These are phyloP conservation scores for Podospora pseudoanserina DNA, from an alignment of 495 filamentous ascomycete genomes.

Conservation along the genomic window DNA sequence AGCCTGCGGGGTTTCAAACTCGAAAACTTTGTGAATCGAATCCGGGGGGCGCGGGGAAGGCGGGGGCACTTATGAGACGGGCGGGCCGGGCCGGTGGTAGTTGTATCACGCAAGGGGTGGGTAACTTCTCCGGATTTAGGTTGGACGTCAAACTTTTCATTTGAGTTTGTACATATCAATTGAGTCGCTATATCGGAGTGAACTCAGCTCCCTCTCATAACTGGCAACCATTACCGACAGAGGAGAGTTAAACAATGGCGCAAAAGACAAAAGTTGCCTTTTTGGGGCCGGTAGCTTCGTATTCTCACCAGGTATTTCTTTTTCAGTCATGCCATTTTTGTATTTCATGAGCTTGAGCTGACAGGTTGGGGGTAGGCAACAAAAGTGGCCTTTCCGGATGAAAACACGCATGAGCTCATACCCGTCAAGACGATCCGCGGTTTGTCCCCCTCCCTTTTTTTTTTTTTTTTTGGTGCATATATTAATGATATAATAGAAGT, in stretches of 20 bases:
- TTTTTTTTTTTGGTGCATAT: neutral
- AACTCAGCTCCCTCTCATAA: neutral
- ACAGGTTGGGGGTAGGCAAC: constrained; percentile 54
- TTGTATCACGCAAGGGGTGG: neutral
- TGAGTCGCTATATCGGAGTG: neutral
- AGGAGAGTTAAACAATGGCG: neutral
- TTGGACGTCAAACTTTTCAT: neutral
- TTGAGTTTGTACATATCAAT: neutral
- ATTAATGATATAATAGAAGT: constrained; percentile 50
- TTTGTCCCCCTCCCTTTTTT: constrained; percentile 24
- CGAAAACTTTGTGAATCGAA: neutral
- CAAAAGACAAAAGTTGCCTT: constrained; percentile 57
- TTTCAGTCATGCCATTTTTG: neutral
- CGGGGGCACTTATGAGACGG: neutral
- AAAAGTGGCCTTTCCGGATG: constrained; percentile 54
- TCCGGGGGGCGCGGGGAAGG: neutral
- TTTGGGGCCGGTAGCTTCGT: constrained; percentile 78
- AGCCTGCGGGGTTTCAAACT: neutral
- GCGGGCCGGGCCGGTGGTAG: too few relatives aligned
- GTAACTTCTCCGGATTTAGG: neutral
- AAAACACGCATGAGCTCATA: constrained; percentile 49
- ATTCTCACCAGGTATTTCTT: constrained; percentile 88
- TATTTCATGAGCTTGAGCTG: neutral
- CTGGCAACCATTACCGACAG: neutral
- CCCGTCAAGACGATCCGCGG: constrained; percentile 62